These are phyloP conservation scores for Clonostachys rosea DNA, from an alignment of 2,329 filamentous ascomycete genomes.

Conservation along the genomic window DNA sequence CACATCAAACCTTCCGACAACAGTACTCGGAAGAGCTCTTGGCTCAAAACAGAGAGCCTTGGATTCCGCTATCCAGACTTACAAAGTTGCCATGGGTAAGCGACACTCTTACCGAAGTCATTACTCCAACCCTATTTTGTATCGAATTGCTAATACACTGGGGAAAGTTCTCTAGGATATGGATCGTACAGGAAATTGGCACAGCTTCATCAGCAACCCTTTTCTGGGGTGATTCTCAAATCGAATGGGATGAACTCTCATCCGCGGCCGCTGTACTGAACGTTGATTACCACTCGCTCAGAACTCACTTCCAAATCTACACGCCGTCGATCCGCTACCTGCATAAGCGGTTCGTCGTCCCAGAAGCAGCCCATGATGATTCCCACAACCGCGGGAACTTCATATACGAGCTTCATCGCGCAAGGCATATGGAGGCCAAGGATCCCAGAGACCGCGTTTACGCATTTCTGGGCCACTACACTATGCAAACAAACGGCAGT, in stretches of 20 bases:
- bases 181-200: slow-evolving; percentile 30
- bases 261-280: slow-evolving; percentile 21
- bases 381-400: slow-evolving; percentile 24
- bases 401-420: slow-evolving; percentile 27
- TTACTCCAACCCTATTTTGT: background rate
- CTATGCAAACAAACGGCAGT: slow-evolving; percentile 13
- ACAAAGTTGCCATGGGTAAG: slow-evolving; percentile 24
- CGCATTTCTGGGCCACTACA: slow-evolving; percentile 28
- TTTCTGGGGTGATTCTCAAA: slow-evolving; percentile 22
- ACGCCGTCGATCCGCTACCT: slow-evolving; percentile 26
- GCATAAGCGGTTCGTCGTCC: slow-evolving; percentile 23
- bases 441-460: slow-evolving; percentile 26
- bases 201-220: slow-evolving; percentile 22
- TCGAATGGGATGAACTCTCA: slow-evolving; percentile 24
- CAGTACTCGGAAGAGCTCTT: slow-evolving; percentile 20
- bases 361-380: slow-evolving; percentile 14
- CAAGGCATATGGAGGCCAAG: slow-evolving; percentile 20
- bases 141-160: background rate
- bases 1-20: slow-evolving; percentile 16
- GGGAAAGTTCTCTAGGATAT: slow-evolving; percentile 24
- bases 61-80: slow-evolving; percentile 23
- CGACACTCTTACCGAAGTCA: background rate
- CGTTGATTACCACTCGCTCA: slow-evolving; percentile 21
- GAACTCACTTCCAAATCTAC: slow-evolving; percentile 17
- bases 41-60: slow-evolving; percentile 16